These are phyloP conservation scores for Groenewaldozyma auringiensis DNA, from an alignment of 1,139 yeast genomes.

Conservation along the genomic window DNA sequence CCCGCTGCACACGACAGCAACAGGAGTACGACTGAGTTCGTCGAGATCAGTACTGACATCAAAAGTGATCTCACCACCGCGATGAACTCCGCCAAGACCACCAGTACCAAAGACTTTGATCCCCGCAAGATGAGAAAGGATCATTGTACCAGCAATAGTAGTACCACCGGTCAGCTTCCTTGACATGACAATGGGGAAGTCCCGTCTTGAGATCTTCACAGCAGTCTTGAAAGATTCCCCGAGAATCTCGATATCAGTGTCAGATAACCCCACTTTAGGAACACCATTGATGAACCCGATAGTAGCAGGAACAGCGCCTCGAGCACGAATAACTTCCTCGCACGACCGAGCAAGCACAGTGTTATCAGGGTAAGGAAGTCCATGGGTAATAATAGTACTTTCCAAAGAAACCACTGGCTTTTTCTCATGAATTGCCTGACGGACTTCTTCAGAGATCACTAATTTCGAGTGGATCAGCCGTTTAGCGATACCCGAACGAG, in stretches of 20 bases:
- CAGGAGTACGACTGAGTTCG: slow-evolving; percentile 75
- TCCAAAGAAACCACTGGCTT: slow-evolving; percentile 73
- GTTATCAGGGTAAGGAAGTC: slow-evolving; percentile 76
- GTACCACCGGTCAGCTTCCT: slow-evolving; percentile 68
- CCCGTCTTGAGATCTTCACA: slow-evolving; percentile 71
- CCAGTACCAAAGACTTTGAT: slow-evolving; percentile 88
- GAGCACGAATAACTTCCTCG: slow-evolving; percentile 49
- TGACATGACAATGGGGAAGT: slow-evolving; percentile 68
- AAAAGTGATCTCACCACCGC: slow-evolving; percentile 66
- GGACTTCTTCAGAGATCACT: slow-evolving; percentile 47
- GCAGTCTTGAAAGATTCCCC: slow-evolving; percentile 34
- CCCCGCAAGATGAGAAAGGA: slow-evolving; percentile 65
- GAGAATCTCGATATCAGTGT: slow-evolving; percentile 42
- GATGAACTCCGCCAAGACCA: slow-evolving; percentile 88
- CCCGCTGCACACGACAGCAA: slow-evolving; percentile 85
- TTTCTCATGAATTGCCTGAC: slow-evolving; percentile 48
- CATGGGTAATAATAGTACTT: slow-evolving; percentile 85
- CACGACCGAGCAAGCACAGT: slow-evolving; percentile 63
- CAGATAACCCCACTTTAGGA: slow-evolving; percentile 59
- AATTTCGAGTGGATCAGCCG: background rate
- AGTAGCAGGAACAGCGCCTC: slow-evolving; percentile 81
- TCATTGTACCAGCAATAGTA: slow-evolving; percentile 86
- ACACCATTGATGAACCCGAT: slow-evolving; percentile 67
- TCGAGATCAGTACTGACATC: slow-evolving; percentile 85
- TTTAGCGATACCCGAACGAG: too few species aligned